Conservation (phyloP, 192 early-diverging fungal genomes). For the Spizellomyces punctatus region DNA sequence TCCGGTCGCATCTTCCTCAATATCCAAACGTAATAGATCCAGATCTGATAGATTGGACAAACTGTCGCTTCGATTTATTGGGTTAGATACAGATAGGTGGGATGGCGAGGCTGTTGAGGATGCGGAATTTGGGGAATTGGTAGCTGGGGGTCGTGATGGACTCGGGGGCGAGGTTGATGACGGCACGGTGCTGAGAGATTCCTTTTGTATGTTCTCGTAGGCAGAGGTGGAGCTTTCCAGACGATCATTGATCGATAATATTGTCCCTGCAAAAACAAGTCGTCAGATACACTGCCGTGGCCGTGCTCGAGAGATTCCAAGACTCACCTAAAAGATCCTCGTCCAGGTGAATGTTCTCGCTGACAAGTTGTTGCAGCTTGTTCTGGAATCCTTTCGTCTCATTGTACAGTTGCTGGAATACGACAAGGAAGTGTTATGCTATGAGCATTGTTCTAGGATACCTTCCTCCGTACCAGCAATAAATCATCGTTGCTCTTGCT, state of each 20-base stretch:
- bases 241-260: constrained; percentile 21
- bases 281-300: background rate
- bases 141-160: background rate
- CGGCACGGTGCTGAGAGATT: background rate
- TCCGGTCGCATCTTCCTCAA: constrained; percentile 1
- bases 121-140: background rate
- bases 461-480: background rate
- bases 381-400: constrained; percentile 21
- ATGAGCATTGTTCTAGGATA: background rate
- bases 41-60: constrained; percentile 20
- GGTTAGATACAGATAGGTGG: background rate
- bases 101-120: background rate
- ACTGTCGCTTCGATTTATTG: background rate
- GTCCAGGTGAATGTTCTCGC: constrained; percentile 9
- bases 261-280: background rate
- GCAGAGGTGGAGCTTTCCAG: constrained; percentile 12
- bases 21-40: constrained; percentile 13
- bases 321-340: constrained; percentile 29
- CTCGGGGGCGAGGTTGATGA: background rate
- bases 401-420: constrained; percentile 34
- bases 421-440: background rate
- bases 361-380: constrained; percentile 18
- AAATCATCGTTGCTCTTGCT: constrained; percentile 8
- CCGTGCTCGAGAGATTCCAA: background rate
- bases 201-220: background rate